These are phyloP conservation scores for Hymenoscyphus scutula DNA, from an alignment of 2,329 filamentous ascomycete species.

Conservation along the genomic window DNA sequence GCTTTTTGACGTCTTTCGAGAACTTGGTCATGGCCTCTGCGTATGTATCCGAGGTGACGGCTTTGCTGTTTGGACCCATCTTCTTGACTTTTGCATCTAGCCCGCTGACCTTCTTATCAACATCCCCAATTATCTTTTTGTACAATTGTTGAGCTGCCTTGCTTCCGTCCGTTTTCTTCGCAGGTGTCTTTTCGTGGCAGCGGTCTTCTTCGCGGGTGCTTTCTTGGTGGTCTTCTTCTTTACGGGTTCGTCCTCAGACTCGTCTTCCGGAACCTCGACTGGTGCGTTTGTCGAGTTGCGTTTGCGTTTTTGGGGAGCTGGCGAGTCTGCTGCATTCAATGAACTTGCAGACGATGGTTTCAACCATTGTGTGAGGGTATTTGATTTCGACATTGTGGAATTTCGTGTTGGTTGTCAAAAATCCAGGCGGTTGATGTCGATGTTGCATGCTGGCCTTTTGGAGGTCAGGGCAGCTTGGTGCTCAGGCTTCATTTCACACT, in stretches of 20 bases:
- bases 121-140: constrained; percentile 1
- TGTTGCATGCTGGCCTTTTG: too few relatives aligned
- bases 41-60: constrained; percentile 9
- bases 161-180: background rate
- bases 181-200: background rate
- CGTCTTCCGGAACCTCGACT: background rate
- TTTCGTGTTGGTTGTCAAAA: background rate
- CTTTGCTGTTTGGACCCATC: background rate
- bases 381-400: background rate
- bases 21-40: constrained; percentile 11
- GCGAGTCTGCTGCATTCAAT: background rate
- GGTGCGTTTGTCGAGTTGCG: background rate
- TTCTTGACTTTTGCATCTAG: constrained; percentile 7
- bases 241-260: background rate
- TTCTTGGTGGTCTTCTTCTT: constrained; percentile 9
- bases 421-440: background rate
- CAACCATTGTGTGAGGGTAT: constrained; percentile 5
- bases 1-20: constrained; percentile 8
- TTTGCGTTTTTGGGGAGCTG: constrained; percentile 5
- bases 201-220: background rate
- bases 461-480: background rate
- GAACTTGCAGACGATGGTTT: background rate
- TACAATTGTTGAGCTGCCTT: constrained; percentile 8
- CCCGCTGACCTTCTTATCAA: constrained; percentile 5
- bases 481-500: background rate